A percentile compares a stretch with the other conserved stretches of the same genome.
Evolutionary conservation across 495 filamentous ascomycete species (phyloP).

Genomic region (Xylaria grammica): DNA sequence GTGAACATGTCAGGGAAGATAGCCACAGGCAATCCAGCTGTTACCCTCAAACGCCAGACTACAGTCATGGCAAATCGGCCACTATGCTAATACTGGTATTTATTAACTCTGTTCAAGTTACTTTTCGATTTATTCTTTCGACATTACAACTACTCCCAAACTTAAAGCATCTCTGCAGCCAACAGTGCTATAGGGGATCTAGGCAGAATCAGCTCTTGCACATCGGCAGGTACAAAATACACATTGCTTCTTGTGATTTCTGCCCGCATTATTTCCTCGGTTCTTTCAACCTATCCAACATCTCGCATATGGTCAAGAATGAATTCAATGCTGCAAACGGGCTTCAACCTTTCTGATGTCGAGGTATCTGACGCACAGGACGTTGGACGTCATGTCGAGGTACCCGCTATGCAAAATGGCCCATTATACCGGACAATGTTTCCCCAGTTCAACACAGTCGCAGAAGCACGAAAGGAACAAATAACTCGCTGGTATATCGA

Average conservation of each 20-base stretch:
- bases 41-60: too few species aligned
- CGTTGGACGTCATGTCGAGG: conserved; percentile 15
- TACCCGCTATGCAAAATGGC: conserved; percentile 25
- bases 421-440: conserved; percentile 27
- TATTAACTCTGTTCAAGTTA: too few species aligned
- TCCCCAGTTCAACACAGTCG: conserved; percentile 21
- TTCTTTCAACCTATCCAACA: conserved; percentile 8
- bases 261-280: conserved; percentile 10
- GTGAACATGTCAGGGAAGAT: too few species aligned
- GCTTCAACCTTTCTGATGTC: conserved; percentile 13
- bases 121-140: too few species aligned
- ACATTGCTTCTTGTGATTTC: conserved; percentile 12
- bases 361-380: conserved; percentile 12
- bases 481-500: conserved; percentile 24
- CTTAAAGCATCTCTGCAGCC: too few species aligned
- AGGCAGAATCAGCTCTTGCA: conserved; percentile 16
- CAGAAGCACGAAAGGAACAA: conserved; percentile 21
- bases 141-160: too few species aligned
- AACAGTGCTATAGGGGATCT: conserved; percentile 15
- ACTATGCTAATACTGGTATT: too few species aligned
- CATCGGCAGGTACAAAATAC: conserved; percentile 13
- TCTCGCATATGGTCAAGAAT: conserved; percentile 14
- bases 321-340: conserved; percentile 16
- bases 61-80: too few species aligned
- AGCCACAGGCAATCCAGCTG: too few species aligned